Percentiles rank a stretch among this genome's conserved stretches.
These are phyloP conservation scores for Diaporthe citri DNA, from an alignment of 2,329 filamentous ascomycete species.

Conservation along the genomic window DNA sequence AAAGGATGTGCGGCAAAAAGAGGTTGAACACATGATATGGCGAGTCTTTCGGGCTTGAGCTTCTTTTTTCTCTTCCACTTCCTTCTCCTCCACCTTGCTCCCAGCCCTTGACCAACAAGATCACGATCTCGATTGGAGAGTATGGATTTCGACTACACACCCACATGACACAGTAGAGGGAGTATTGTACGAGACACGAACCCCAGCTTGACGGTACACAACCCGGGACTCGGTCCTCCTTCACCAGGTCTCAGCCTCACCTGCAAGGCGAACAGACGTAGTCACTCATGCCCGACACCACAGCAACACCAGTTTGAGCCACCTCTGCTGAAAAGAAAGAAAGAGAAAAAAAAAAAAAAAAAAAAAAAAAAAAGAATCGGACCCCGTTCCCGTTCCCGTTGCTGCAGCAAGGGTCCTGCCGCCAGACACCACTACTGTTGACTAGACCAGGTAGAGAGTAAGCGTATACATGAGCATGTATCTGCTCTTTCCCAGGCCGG, in stretches of 20 bases:
- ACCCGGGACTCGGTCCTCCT: not conserved
- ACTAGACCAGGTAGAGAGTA: not conserved
- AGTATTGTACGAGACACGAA: not conserved
- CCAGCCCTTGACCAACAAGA: not conserved
- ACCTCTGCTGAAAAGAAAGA: not conserved
- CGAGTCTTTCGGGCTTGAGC: not conserved
- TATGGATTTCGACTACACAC: not conserved
- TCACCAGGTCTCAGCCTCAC: not conserved
- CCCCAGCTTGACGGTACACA: not conserved
- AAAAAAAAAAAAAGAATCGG: not conserved
- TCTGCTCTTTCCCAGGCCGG: not conserved
- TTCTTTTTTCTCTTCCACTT: not conserved
- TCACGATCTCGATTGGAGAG: not conserved
- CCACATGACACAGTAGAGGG: not conserved
- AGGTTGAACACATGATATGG: not conserved
- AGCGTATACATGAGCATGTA: not conserved
- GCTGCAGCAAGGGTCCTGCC: constrained; percentile 22
- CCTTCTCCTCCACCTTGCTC: not conserved
- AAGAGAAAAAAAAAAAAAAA: too few relatives aligned
- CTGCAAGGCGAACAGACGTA: not conserved
- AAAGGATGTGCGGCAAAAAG: not conserved
- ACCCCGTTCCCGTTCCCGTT: not conserved
- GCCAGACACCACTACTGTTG: constrained; percentile 11
- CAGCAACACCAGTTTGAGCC: not conserved
- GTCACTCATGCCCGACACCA: not conserved